Conservation (phyloP, 2,329 filamentous ascomycete species). For the Fusarium sp. region DNA sequence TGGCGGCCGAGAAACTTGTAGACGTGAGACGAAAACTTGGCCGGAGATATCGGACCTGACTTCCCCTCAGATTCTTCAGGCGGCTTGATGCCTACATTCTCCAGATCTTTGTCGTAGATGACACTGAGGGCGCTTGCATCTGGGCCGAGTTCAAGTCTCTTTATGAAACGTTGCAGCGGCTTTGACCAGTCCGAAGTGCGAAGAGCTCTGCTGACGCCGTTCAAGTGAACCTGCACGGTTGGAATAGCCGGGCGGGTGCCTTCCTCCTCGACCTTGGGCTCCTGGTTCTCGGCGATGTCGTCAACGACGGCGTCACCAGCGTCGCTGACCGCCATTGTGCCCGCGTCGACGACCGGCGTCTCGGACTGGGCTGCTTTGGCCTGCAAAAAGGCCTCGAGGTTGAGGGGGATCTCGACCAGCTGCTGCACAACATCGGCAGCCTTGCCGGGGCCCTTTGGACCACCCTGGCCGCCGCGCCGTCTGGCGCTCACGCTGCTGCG, state of each 20-base stretch:
- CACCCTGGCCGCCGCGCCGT: constrained; percentile 20
- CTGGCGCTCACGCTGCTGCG: constrained; percentile 27
- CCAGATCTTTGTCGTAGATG: constrained; percentile 34
- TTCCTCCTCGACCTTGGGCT: constrained; percentile 6
- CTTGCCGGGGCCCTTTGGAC: not conserved
- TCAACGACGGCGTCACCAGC: constrained; percentile 18
- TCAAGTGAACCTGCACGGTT: constrained; percentile 29
- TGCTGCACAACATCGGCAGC: constrained; percentile 17
- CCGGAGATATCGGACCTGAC: constrained; percentile 25
- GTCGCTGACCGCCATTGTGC: constrained; percentile 7
- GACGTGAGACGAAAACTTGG: constrained; percentile 29
- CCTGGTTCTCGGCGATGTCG: constrained; percentile 11
- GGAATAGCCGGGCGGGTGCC: constrained; percentile 15
- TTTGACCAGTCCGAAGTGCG: constrained; percentile 36
- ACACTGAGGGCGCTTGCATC: constrained; percentile 17
- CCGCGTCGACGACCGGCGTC: constrained; percentile 19
- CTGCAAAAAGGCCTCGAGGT: constrained; percentile 23
- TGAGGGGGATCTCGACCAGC: constrained; percentile 33
- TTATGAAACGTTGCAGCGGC: constrained; percentile 30
- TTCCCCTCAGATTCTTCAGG: constrained; percentile 34
- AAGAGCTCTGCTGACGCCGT: constrained; percentile 29
- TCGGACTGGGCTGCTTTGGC: constrained; percentile 30
- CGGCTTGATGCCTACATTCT: constrained; percentile 30
- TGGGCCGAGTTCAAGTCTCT: constrained; percentile 29
- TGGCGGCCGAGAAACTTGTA: constrained; percentile 33